These are phyloP conservation scores for Geotrichum ghanense DNA, from an alignment of 805 yeast species.

Conservation along the genomic window DNA sequence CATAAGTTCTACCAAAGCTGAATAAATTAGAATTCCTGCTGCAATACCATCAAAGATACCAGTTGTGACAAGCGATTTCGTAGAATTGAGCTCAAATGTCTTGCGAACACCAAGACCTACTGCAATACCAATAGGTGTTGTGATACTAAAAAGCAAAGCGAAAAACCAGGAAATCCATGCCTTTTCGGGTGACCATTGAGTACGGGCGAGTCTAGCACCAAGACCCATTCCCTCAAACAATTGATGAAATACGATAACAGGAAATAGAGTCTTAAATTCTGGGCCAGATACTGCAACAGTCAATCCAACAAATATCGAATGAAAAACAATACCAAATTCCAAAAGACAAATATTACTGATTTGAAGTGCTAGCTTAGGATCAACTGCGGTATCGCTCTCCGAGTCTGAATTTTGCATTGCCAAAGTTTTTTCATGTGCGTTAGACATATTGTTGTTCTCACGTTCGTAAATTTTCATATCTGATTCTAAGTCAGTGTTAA, in stretches of 20 bases:
- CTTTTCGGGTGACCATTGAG: constrained; percentile 31
- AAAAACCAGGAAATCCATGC: constrained; percentile 32
- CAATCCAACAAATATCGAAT: constrained; percentile 72
- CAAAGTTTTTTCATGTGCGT: not conserved
- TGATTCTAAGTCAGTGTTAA: not conserved
- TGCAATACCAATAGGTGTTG: constrained; percentile 68
- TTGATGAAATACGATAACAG: constrained; percentile 47
- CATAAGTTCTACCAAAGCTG: constrained; percentile 68
- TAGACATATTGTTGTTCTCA: not conserved
- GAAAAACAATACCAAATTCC: constrained; percentile 75
- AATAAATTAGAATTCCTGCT: constrained; percentile 66
- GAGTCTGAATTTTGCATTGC: not conserved
- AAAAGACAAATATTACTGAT: constrained; percentile 17
- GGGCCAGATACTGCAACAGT: constrained; percentile 69
- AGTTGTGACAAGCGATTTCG: constrained; percentile 47
- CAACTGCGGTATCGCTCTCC: not conserved
- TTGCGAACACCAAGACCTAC: constrained; percentile 68
- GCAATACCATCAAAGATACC: constrained; percentile 70
- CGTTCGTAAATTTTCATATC: not conserved
- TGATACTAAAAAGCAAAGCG: constrained; percentile 33
- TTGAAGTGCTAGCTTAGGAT: not conserved
- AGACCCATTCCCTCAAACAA: constrained; percentile 79
- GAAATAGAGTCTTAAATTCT: constrained; percentile 59
- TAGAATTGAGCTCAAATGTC: constrained; percentile 40
- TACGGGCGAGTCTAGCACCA: constrained; percentile 61